phyloP scores from a whole-genome alignment of 2,329 filamentous ascomycete species.

The Ophiostoma triangulosporum region DNA sequence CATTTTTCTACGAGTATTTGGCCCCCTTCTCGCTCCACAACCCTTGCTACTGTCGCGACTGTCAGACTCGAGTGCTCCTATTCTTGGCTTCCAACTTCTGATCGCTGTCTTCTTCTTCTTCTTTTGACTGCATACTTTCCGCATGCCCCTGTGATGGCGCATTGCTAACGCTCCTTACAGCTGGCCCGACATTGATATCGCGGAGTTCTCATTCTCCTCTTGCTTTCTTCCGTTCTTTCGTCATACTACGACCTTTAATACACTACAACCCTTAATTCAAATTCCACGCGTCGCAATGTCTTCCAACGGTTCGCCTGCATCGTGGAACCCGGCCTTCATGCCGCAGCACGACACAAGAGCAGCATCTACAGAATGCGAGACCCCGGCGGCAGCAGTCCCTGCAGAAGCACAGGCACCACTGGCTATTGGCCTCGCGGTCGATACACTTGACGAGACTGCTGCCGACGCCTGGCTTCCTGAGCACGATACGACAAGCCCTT shows the following conservation, averaged over 20 bases:
- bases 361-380: not conserved
- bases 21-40: conserved; percentile 7
- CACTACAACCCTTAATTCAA: not conserved
- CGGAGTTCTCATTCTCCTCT: not conserved
- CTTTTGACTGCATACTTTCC: not conserved
- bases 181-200: not conserved
- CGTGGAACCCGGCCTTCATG: conserved; percentile 39
- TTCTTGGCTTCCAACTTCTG: not conserved
- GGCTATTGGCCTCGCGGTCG: not conserved
- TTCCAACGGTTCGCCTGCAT: conserved; percentile 20
- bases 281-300: conserved; percentile 23
- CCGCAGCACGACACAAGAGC: conserved; percentile 23
- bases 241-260: not conserved
- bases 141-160: not conserved
- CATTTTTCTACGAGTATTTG: conserved; percentile 1
- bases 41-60: conserved; percentile 2
- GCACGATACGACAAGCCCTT: conserved; percentile 18
- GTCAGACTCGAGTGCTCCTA: not conserved
- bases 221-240: not conserved
- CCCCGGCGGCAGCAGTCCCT: not conserved
- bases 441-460: conserved; percentile 2
- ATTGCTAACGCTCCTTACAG: conserved; percentile 5
- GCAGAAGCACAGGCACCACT: not conserved
- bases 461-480: conserved; percentile 22
- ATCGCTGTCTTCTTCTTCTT: not conserved